Conservation (phyloP, 202 grass and related monocot genomes). For the Carex sylvatica region DNA sequence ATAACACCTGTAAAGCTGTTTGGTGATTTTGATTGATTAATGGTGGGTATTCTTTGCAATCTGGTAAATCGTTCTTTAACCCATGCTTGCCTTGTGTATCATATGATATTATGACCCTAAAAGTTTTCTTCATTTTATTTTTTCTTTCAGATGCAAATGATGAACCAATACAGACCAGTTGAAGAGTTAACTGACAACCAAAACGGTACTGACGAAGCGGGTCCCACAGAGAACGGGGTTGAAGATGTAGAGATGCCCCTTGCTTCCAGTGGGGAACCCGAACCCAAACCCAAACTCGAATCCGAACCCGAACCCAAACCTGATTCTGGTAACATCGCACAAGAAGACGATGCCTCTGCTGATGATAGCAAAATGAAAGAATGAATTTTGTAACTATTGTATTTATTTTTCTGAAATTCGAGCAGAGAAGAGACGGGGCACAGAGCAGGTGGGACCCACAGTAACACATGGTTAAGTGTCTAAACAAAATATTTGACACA, state of each 20-base stretch:
- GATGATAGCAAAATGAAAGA: neutral
- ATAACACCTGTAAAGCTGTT: neutral
- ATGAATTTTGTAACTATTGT: neutral
- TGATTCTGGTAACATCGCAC: too few species aligned
- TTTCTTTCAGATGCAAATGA: slow-evolving; percentile 66
- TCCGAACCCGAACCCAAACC: neutral
- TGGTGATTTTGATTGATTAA: neutral
- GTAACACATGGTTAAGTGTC: too few species aligned
- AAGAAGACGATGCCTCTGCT: too few species aligned
- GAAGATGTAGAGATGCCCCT: slow-evolving; percentile 25
- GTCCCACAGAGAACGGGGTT: neutral
- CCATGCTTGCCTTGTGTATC: neutral
- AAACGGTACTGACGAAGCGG: slow-evolving; percentile 30
- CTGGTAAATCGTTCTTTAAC: neutral
- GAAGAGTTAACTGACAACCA: neutral
- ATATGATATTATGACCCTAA: neutral
- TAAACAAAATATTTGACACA: too few species aligned
- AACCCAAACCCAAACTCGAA: neutral
- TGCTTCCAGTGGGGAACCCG: neutral
- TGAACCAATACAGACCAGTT: slow-evolving; percentile 51
- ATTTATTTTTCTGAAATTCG: neutral
- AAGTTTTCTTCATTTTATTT: neutral
- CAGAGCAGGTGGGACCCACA: too few species aligned
- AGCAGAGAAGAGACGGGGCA: too few species aligned
- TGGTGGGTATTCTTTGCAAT: neutral